Evolutionary conservation across 805 yeast genomes (phyloP), one percentile per base, ranked within the genome.

Genomic region (Candida stauntonica): DNA sequence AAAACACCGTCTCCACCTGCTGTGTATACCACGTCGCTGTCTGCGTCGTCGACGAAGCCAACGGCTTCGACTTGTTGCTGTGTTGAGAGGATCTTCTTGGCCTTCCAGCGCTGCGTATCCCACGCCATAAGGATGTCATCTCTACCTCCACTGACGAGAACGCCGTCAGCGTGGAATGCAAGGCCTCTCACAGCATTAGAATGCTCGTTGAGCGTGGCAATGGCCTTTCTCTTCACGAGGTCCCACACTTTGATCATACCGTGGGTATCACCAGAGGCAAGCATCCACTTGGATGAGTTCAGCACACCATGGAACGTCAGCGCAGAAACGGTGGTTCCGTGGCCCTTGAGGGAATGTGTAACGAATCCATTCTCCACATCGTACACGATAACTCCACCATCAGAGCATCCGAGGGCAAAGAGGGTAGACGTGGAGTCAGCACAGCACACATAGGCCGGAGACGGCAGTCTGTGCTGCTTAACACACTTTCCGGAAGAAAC

Each of bases 341-440:
- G 99, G 1, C 99, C 98, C 59, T 85, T 83, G 41, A 93, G 72
- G 12, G 86, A 79, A 61, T 93, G 99, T 0, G 99, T 93, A 3
- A 83, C 76, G 48, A 73, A 86, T 1, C 93, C 89, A 26, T 88
- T 88, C 47, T 79, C 89, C 26, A 93, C 72, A 60, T 93, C 99
- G 82, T 95, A 88, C 1, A 93, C 94, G 31, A 86, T 79, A 14
- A 89, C 83, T 29, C 79, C 74, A 33, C 99, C 98, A 61, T 93
- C 99, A 1, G 97, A 84, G 33, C 95, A 88, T 28, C 99, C 99
- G 55, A 93, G 80, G 15, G 96, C 95, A 54, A 89, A 76, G 26
- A 93, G 67, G 3, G 95, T 79, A 3, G 95, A 81, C 0, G 97
- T 86, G 3, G 74, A 58, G 60, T 93, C 99, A 17, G 75, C 76